Conservation (phyloP, 805 yeast species). For the Ogataea kodamae region DNA sequence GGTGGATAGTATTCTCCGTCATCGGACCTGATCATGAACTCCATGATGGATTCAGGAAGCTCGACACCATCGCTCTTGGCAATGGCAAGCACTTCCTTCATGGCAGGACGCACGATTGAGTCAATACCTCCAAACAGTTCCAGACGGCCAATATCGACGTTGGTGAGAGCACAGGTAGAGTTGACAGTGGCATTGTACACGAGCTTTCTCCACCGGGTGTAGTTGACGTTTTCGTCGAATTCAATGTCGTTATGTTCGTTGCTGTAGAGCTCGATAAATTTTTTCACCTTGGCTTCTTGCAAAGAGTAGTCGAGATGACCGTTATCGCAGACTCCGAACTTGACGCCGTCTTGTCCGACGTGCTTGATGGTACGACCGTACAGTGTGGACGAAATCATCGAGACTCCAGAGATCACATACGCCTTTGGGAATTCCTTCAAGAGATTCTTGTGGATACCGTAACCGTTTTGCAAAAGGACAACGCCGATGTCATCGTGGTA, state of each 20-base stretch:
- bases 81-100: slow-evolving; percentile 60
- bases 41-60: slow-evolving; percentile 45
- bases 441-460: slow-evolving; percentile 37
- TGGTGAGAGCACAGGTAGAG: slow-evolving; percentile 41
- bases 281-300: slow-evolving; percentile 31
- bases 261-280: slow-evolving; percentile 34
- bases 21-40: slow-evolving; percentile 52
- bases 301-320: slow-evolving; percentile 22
- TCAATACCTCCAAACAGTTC: slow-evolving; percentile 43
- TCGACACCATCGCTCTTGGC: slow-evolving; percentile 66
- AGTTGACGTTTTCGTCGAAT: slow-evolving; percentile 37
- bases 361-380: slow-evolving; percentile 34
- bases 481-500: slow-evolving; percentile 32
- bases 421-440: slow-evolving; percentile 34
- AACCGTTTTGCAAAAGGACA: slow-evolving; percentile 40
- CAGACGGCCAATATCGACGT: slow-evolving; percentile 43
- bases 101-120: slow-evolving; percentile 50
- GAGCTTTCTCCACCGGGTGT: slow-evolving; percentile 44
- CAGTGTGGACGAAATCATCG: slow-evolving; percentile 35
- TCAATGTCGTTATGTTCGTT: slow-evolving; percentile 29
- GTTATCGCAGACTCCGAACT: slow-evolving; percentile 38
- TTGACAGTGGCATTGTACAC: slow-evolving; percentile 47
- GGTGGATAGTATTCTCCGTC: slow-evolving; percentile 41
- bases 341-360: slow-evolving; percentile 32
- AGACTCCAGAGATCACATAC: slow-evolving; percentile 38